Conservation (phyloP, 83 land plant genomes). For the Thuja plicata region DNA sequence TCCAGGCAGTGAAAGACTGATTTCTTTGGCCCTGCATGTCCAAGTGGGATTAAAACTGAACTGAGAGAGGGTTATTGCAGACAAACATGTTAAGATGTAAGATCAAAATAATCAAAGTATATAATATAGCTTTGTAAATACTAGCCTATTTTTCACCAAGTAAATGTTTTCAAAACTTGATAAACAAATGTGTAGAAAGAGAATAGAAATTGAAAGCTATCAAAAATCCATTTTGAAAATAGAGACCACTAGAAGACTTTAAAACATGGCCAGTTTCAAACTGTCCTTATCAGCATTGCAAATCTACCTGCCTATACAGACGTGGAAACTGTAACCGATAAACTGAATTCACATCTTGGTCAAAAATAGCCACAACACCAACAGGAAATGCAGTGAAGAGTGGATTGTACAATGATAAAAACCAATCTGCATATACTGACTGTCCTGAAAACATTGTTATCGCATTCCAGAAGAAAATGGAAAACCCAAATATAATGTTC, state of each 20-base stretch:
- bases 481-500: slow-evolving; percentile 42
- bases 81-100: neutral
- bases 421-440: slow-evolving; percentile 52
- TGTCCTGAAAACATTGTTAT: slow-evolving; percentile 44
- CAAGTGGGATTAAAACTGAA: neutral
- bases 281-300: neutral
- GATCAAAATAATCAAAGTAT: neutral
- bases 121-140: neutral
- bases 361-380: slow-evolving; percentile 32
- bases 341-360: slow-evolving; percentile 38
- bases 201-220: neutral
- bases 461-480: slow-evolving; percentile 44
- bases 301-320: slow-evolving; percentile 29
- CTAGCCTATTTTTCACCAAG: neutral
- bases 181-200: neutral
- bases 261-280: neutral
- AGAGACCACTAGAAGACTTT: neutral
- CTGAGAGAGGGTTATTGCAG: neutral
- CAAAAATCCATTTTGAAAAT: neutral
- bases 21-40: slow-evolving; percentile 20
- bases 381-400: slow-evolving; percentile 47
- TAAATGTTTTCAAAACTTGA: neutral
- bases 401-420: slow-evolving; percentile 52
- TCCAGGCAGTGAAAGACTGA: slow-evolving; percentile 1
- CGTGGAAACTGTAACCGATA: slow-evolving; percentile 29